Percentiles rank a stretch among this genome's conserved stretches.
phyloP scores from a whole-genome alignment of 1,139 yeast genomes.

The Lodderomyces orthopsilosis region DNA sequence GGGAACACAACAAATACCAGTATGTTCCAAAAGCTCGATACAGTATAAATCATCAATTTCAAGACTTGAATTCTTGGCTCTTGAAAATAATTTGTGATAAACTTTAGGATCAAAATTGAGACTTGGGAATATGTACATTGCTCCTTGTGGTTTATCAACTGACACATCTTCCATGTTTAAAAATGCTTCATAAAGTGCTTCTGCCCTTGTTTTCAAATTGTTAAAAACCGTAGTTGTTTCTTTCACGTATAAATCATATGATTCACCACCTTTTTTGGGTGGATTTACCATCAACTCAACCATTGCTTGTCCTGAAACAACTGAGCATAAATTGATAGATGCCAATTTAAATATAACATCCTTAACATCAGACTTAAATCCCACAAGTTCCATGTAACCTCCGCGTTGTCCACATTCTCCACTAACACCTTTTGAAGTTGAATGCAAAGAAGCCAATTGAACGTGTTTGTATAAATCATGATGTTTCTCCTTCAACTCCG shows the following conservation, averaged over 20 bases:
- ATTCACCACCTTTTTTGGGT: slow-evolving; percentile 71
- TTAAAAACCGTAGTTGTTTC: slow-evolving; percentile 64
- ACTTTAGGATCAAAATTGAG: slow-evolving; percentile 53
- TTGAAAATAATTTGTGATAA: slow-evolving; percentile 52
- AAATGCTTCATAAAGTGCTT: slow-evolving; percentile 66
- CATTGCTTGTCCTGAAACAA: slow-evolving; percentile 89
- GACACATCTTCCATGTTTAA: slow-evolving; percentile 70
- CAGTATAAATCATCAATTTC: slow-evolving; percentile 88
- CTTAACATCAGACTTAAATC: slow-evolving; percentile 68
- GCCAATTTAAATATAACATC: slow-evolving; percentile 79
- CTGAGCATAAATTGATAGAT: slow-evolving; percentile 88
- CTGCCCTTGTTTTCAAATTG: slow-evolving; percentile 63
- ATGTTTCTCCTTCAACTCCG: slow-evolving; percentile 53
- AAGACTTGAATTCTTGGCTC: slow-evolving; percentile 54
- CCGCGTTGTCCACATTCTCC: slow-evolving; percentile 99
- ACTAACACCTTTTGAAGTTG: slow-evolving; percentile 93
- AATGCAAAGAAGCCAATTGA: slow-evolving; percentile 89
- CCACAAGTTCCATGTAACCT: slow-evolving; percentile 93
- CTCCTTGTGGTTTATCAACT: slow-evolving; percentile 91
- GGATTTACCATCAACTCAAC: slow-evolving; percentile 94
- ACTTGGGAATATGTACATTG: slow-evolving; percentile 93
- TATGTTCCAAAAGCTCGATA: slow-evolving; percentile 69
- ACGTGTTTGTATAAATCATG: slow-evolving; percentile 63
- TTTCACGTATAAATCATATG: slow-evolving; percentile 61
- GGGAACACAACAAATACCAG: slow-evolving; percentile 98